Evolutionary conservation across 768 basidiomycete species (phyloP), one percentile per base, ranked within the genome.

Genomic region (Mycena sanguinolenta): DNA sequence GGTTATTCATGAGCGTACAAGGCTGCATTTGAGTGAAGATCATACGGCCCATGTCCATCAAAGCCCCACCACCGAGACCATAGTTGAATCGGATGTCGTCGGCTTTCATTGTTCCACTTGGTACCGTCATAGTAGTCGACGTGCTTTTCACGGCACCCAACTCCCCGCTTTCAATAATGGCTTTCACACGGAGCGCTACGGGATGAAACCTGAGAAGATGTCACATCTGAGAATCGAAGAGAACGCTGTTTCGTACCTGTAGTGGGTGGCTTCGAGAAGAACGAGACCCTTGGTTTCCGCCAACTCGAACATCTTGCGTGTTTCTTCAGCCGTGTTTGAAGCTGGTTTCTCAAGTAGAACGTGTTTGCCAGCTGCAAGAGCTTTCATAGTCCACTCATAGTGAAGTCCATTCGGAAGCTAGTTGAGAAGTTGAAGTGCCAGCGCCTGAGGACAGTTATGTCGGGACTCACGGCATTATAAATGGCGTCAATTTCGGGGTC

Each of bases 341-440:
- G 85, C 82, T 0, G 91, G 91, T 74, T 90, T 91, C 73, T 92
- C 92, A 1, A 91, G 78, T 0, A 92, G 79, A 30, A 92, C 91
- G 71, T 91, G 90, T 74, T 93, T 92, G 8, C 91, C 89, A 0
- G 89, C 86, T 19, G 81, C 80, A 49, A 92, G 84, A 5, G 90
- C 88, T 72, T 89, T 91, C 83, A 88, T 87, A 0, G 90, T 88
- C 91, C 90, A 92, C 75, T 92, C 90, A 66, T 84, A 90, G 71
- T 92, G 91, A 34, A 91, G 79, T 5, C 84, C 85, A 67, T 89
- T 90, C 0, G 90, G 90, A 17, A 90, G 80, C 86, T 87, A 58
- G 8, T 23, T n/a, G 9, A 38, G 10, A 21, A 21, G 30, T 42
- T 19, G 28, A 32, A 13, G 30, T 13, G 12, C 4, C n/a, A n/a